Evolutionary conservation across 2,329 filamentous ascomycete species (phyloP).

Genomic region (Fusarium sp.): DNA sequence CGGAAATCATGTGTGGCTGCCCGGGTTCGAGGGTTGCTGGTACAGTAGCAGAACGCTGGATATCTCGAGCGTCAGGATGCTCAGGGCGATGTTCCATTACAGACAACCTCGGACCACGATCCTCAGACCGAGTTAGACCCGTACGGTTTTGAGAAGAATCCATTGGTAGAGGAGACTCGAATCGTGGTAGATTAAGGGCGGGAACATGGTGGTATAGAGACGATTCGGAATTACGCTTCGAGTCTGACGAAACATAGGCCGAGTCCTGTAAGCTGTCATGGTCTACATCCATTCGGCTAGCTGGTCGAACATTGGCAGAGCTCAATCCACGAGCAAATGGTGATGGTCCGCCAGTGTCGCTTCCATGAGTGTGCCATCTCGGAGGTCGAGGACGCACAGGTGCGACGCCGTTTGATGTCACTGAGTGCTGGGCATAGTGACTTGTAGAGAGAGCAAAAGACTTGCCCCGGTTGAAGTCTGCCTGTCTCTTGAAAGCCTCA

Average conservation of each 20-base stretch:
- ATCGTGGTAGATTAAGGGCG: slow-evolving; percentile 58
- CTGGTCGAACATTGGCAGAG: slow-evolving; percentile 37
- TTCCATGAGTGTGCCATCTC: slow-evolving; percentile 63
- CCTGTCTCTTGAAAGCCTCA: slow-evolving; percentile 80
- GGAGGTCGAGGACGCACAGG: slow-evolving; percentile 58
- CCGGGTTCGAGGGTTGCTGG: slow-evolving; percentile 62
- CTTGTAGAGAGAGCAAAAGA: slow-evolving; percentile 60
- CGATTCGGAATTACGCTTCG: slow-evolving; percentile 64
- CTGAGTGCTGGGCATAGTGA: slow-evolving; percentile 57
- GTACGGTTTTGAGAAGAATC: slow-evolving; percentile 45
- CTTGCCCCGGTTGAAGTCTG: slow-evolving; percentile 70
- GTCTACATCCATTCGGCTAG: slow-evolving; percentile 59
- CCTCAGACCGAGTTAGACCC: slow-evolving; percentile 59
- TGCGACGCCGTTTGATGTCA: slow-evolving; percentile 42
- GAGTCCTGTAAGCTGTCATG: slow-evolving; percentile 63
- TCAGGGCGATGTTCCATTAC: slow-evolving; percentile 62
- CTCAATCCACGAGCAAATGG: slow-evolving; percentile 46
- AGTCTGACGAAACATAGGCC: slow-evolving; percentile 66
- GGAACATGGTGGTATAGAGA: slow-evolving; percentile 57
- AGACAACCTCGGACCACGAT: slow-evolving; percentile 67
- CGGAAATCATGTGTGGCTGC: slow-evolving; percentile 64
- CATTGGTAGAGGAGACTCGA: slow-evolving; percentile 55
- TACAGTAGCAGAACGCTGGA: slow-evolving; percentile 62
- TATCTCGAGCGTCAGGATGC: slow-evolving; percentile 48
- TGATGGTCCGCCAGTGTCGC: slow-evolving; percentile 56